A percentile compares a stretch with the other conserved stretches of the same genome.
Evolutionary conservation across 805 yeast genomes (phyloP).

Genomic region (Spathaspora girioi): DNA sequence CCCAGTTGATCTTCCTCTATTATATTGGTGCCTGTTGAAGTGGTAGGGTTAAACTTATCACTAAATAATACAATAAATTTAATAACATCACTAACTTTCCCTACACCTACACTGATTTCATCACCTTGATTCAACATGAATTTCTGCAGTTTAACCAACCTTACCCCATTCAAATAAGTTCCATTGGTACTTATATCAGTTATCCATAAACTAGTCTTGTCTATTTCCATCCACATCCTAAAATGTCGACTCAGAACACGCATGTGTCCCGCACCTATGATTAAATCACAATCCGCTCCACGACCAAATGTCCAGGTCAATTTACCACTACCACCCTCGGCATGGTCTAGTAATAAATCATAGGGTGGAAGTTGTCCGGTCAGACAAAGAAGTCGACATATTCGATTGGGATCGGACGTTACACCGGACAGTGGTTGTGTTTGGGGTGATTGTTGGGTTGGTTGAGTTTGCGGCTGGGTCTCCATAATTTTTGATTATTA

Average conservation of each 20-base stretch:
- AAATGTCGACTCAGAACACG: slow-evolving; percentile 74
- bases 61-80: slow-evolving; percentile 52
- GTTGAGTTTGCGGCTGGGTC: slow-evolving; percentile 25
- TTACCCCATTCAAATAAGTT: slow-evolving; percentile 73
- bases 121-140: slow-evolving; percentile 89
- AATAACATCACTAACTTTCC: slow-evolving; percentile 68
- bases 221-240: slow-evolving; percentile 62
- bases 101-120: slow-evolving; percentile 85
- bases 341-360: slow-evolving; percentile 8
- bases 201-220: slow-evolving; percentile 53
- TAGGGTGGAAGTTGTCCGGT: slow-evolving; percentile 46
- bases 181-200: slow-evolving; percentile 89
- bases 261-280: slow-evolving; percentile 48
- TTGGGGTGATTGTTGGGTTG: slow-evolving; percentile 35
- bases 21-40: slow-evolving; percentile 15
- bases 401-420: slow-evolving; percentile 24
- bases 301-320: slow-evolving; percentile 74
- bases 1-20: slow-evolving; percentile 41
- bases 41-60: slow-evolving; percentile 31
- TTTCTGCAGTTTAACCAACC: slow-evolving; percentile 72
- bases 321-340: slow-evolving; percentile 24
- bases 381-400: slow-evolving; percentile 60
- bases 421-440: slow-evolving; percentile 23
- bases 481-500: neutral
- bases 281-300: slow-evolving; percentile 59